Base-by-base conservation (phyloP, 2,329 filamentous ascomycete genomes). In the Cadophora sp. region DNA sequence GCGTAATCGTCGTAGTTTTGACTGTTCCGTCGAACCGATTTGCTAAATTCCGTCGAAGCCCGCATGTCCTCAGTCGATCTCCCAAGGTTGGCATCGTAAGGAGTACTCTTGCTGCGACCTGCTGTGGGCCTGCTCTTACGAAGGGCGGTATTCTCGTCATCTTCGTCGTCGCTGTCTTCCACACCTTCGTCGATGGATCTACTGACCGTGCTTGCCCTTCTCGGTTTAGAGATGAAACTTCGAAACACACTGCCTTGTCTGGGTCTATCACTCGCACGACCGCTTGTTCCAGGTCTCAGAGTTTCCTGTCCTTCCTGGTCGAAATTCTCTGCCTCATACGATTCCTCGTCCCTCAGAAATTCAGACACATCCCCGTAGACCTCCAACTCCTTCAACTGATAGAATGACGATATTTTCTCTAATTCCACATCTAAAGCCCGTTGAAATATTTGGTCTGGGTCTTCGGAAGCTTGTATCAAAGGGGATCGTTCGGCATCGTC, bases 371-470 rank as follows among this genome's bases (percentile, higher is more conserved):
- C 95, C 62, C 90, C 89, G 68, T 91, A 88, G 16, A 99, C 89
- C 78, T 98, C 95, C 27, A 88, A 84, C 80, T 99, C 94, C 79
- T 99, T 99, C 68, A 93, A 81, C 69, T 89, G 86, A 79, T 96
- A 98, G 79, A 99, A 99, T 0, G 91, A 91, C 75, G 88, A 91
- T 68, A 99, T 93, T 83, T 98, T 98, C 76, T 98, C 94, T 60
- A 99, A 82, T 79, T 99, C 96, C 50, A 91, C 86, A 75, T 96
- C 93, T 20, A 99, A 86, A 48, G 94, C 90, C 70, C 89, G 89
- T 71, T 86, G 85, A 78, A 99, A 99, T 67, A 94, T 85, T 47
- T 87, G 85, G 78, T 98, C 94, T 16, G 94, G 91, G 67, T 96
- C 91, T 55, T 72, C 73, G 83, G 80, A 66, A 87, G 86, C 64